Base-by-base conservation (phyloP, 148 eudicot genomes). In the Mesembryanthemum crystallinum region DNA sequence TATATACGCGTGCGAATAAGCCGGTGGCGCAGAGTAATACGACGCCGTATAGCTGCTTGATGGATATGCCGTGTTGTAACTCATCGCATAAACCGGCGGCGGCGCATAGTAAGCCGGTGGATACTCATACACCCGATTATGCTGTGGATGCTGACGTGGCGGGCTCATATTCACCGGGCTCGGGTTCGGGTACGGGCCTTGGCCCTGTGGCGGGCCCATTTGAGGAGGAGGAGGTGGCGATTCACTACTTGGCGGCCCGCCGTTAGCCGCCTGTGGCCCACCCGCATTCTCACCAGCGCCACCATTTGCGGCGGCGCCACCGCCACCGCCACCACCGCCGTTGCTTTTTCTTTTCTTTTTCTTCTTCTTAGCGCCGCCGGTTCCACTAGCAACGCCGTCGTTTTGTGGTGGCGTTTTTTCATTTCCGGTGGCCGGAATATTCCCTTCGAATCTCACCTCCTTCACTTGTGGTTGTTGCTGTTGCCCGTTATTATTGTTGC, bases 11-110 rank as follows among this genome's bases (percentile, higher is more conserved):
- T 84, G 77, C 0, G 90, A 77, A 35, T 78, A 60, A 4, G 90
- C 83, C 25, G 74, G 76, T 1, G 88, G 88, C 4, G 88, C 75
- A 3, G 97, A 75, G 45, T 91, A 91, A 77, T 85, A 91, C 73
- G 98, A 83, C 54, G 93, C 74, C 81, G 87, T 83, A 72, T 88
- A 82, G 80, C 78, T 84, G 42, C 83, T 83, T 11, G 79, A 69
- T 13, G 98, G 94, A 71, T 89, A 66, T 64, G 92, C 86, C 67
- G 89, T 89, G 73, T 83, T 91, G 86, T 91, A 93, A 62, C 89
- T 88, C 47, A 86, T 81, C 3, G 77, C 87, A 77, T 81, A 88
- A 5, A 69, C 82, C 0, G 89, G 83, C 6, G 67, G 81, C 8
- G 91, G 86, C 8, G 84, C 76, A 54, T 81, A 76, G 75, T 85